Base-by-base conservation (phyloP, 495 filamentous ascomycete species). In the Aspergillus haitiensis region DNA sequence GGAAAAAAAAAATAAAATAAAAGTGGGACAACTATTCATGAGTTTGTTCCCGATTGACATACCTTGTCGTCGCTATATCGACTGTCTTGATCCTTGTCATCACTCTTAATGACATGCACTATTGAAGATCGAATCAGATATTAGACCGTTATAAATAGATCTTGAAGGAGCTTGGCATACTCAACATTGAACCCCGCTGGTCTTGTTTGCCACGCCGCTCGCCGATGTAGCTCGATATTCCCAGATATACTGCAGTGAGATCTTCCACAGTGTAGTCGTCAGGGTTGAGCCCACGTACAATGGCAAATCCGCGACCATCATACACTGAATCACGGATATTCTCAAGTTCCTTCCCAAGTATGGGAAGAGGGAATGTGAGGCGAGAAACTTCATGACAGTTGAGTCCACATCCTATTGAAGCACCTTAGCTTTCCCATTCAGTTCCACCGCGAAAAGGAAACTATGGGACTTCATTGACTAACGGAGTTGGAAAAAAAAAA, bases 181-280 rank as follows among this genome's bases (percentile, higher is more conserved):
- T 60, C 58, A 60, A 46, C 58, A 60, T 60, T 35, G 58, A 60
- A 32, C 58, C 58, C 10, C 58, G 50, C 35, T 60, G 58, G 73
- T 77, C 78, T 52, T 85, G 82, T 5, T 79, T 27, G 2, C 82
- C 83, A 52, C 82, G 67, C 27, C 73, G 59, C 33, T 77, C 73
- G 10, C 74, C 82, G 18, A 85, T 71, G 53, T 85, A 78, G 60
- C 75, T 78, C 4, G 79, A 71, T 34, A 84, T 62, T 5, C 75
- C 82, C 16, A 83, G 68, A 59, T 81, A 83, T 12, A 84, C 60
- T 7, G 75, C 67, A 13, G 75, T 63, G 48, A 81, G 80, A 33
- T 84, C 81, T 52, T 77, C 72, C 39, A 66, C 63, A 9, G 76
- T 66, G 61, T 78, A 79, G 6, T 62, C 64, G 12, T 69, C 55